Conservation (phyloP, 2,329 filamentous ascomycete genomes). For the Diaporthe vaccinii region DNA sequence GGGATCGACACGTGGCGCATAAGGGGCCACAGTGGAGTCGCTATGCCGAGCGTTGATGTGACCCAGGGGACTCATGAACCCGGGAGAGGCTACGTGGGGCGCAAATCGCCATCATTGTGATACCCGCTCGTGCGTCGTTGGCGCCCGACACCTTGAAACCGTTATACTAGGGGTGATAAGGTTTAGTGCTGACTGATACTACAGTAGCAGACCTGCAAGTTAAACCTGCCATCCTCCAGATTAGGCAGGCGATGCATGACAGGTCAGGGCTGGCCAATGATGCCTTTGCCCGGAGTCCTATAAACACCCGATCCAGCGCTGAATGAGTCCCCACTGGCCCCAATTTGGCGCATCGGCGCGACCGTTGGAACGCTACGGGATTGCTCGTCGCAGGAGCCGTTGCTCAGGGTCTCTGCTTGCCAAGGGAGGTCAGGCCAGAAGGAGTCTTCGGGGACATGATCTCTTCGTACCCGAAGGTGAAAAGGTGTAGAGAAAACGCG, state of each 20-base stretch:
- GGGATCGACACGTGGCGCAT: neutral
- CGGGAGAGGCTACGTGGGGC: slow-evolving; percentile 23
- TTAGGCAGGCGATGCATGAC: slow-evolving; percentile 30
- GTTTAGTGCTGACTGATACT: neutral
- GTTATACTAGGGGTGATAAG: slow-evolving; percentile 10
- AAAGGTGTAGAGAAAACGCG: neutral
- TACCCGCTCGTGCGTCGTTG: slow-evolving; percentile 25
- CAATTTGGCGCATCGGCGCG: neutral
- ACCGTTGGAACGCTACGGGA: neutral
- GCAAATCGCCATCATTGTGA: slow-evolving; percentile 37
- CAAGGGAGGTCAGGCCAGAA: neutral
- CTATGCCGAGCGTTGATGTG: neutral
- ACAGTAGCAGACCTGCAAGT: slow-evolving; percentile 29
- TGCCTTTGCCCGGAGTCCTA: neutral
- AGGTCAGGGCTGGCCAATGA: slow-evolving; percentile 28
- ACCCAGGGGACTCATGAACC: slow-evolving; percentile 27
- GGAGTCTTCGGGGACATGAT: neutral
- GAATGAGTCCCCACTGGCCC: neutral
- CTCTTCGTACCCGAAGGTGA: neutral
- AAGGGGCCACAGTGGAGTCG: slow-evolving; percentile 4
- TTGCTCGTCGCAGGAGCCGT: neutral
- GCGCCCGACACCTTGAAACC: slow-evolving; percentile 3
- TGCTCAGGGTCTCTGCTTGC: neutral
- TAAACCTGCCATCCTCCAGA: neutral
- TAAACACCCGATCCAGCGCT: neutral